Evolutionary conservation across 1,139 yeast species (phyloP).

Genomic region (Tardiomyces depauwii): DNA sequence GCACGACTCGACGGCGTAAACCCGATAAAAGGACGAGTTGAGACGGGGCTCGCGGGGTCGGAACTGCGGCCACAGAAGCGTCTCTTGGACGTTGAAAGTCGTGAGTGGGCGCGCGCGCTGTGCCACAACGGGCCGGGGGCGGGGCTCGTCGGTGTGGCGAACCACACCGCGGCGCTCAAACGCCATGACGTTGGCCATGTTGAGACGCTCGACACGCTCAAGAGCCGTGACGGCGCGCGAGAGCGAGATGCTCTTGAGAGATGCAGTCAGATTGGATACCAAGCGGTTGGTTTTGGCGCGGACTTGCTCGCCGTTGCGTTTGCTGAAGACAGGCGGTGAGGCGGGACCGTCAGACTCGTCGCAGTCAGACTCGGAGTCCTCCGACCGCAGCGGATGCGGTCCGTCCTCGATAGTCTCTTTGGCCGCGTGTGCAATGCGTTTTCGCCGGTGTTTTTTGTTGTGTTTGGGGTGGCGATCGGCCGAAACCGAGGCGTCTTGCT

Average conservation of each 20-base stretch:
- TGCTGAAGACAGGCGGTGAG: not conserved
- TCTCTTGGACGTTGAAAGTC: slow-evolving; percentile 22
- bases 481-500: too few species aligned
- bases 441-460: too few species aligned
- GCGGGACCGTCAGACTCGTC: not conserved
- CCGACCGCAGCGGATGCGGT: not conserved
- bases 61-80: slow-evolving; percentile 17
- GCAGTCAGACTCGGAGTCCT: not conserved
- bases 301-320: not conserved
- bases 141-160: not conserved
- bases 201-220: not conserved
- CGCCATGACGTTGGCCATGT: not conserved
- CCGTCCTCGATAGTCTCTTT: not conserved
- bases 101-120: slow-evolving; percentile 14
- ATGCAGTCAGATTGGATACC: not conserved
- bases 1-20: slow-evolving; percentile 24
- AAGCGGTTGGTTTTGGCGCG: not conserved
- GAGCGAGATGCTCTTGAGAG: not conserved
- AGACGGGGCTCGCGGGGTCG: slow-evolving; percentile 26
- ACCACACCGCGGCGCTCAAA: not conserved
- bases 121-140: not conserved
- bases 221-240: not conserved
- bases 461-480: too few species aligned
- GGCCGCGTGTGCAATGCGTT: not conserved
- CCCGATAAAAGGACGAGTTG: slow-evolving; percentile 26